These are phyloP conservation scores for Ulmus americana DNA, from an alignment of 331 rosid genomes.

Conservation along the genomic window DNA sequence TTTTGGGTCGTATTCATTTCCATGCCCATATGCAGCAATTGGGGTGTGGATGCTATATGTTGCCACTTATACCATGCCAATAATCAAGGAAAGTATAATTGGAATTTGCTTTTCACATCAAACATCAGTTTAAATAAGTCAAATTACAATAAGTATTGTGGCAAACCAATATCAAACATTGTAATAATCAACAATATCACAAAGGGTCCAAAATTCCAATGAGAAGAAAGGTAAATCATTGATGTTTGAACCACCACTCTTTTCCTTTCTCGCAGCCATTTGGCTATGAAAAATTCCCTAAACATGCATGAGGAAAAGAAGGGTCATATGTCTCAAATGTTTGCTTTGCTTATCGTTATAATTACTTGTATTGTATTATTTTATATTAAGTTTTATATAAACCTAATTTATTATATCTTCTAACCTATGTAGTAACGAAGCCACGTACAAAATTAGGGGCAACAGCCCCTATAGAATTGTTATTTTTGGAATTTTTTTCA, in stretches of 20 bases:
- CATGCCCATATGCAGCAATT: neutral
- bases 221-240: neutral
- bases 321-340: constrained; percentile 3
- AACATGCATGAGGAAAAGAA: neutral
- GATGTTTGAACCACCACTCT: neutral
- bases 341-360: neutral
- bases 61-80: neutral
- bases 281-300: neutral
- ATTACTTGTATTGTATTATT: too few species aligned
- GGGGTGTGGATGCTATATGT: neutral
- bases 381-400: too few species aligned
- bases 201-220: constrained; percentile 8
- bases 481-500: too few species aligned
- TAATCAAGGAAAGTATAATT: neutral
- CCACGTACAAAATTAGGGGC: too few species aligned
- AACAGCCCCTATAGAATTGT: too few species aligned
- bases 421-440: too few species aligned
- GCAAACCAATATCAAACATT: constrained; percentile 4
- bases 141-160: constrained; percentile 13
- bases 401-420: neutral
- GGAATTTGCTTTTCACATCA: neutral
- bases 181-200: constrained; percentile 12
- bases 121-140: constrained; percentile 2
- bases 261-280: constrained; percentile 5
- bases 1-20: neutral